A percentile compares a stretch with the other conserved stretches of the same genome.
phyloP scores from a whole-genome alignment of 2,329 filamentous ascomycete genomes.

The Chaetothyriales sp. region DNA sequence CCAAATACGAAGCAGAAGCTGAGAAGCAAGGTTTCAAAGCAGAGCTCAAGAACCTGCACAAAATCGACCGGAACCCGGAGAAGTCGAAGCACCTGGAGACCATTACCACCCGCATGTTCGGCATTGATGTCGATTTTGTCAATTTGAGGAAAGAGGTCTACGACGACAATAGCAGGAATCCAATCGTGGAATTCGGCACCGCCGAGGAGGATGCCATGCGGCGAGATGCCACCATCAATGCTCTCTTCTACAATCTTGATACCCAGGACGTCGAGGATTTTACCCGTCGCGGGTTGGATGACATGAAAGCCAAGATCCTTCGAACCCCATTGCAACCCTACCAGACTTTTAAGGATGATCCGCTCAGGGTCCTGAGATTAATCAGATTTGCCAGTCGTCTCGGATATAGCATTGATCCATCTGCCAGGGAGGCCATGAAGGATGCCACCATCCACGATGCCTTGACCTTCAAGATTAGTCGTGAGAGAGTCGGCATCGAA shows the following conservation, averaged over 20 bases:
- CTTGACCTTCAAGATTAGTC: constrained; percentile 76
- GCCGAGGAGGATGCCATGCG: constrained; percentile 78
- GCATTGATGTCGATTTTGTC: constrained; percentile 83
- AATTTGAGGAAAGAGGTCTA: constrained; percentile 90
- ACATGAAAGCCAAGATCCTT: constrained; percentile 61
- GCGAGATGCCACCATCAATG: constrained; percentile 86
- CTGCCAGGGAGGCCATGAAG: constrained; percentile 60
- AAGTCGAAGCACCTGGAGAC: constrained; percentile 96
- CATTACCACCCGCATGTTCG: constrained; percentile 71
- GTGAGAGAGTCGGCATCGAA: constrained; percentile 77
- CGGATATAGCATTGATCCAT: constrained; percentile 60
- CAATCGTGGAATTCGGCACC: constrained; percentile 85
- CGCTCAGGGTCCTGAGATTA: constrained; percentile 69
- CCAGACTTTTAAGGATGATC: constrained; percentile 90
- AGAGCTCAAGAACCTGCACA: constrained; percentile 57
- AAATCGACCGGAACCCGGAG: constrained; percentile 81
- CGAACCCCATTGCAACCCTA: constrained; percentile 75
- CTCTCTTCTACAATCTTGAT: constrained; percentile 88
- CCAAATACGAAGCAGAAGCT: constrained; percentile 34
- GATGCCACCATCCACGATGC: constrained; percentile 64
- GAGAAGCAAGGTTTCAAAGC: constrained; percentile 19
- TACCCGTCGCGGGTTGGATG: constrained; percentile 56
- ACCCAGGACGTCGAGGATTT: constrained; percentile 72
- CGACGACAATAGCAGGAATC: constrained; percentile 74
- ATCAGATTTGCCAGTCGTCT: constrained; percentile 83